phyloP scores from a whole-genome alignment of 2,329 filamentous ascomycete species.

The Botrytis paeoniae region DNA sequence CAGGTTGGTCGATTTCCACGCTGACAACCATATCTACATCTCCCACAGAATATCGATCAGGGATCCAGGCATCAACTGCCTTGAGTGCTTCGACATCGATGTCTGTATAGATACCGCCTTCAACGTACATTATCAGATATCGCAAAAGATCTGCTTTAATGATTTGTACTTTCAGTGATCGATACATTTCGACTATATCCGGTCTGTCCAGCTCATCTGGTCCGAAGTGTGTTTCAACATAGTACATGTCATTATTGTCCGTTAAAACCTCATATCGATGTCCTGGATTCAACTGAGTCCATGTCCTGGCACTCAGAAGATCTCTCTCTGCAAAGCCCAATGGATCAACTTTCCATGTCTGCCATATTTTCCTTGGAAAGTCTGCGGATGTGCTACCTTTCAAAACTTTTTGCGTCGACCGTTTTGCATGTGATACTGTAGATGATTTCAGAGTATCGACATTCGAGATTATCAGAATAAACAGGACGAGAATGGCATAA shows the following conservation, averaged over 20 bases:
- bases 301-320: conserved; percentile 57
- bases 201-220: conserved; percentile 62
- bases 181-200: conserved; percentile 61
- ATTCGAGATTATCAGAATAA: conserved; percentile 31
- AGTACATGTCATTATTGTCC: conserved; percentile 63
- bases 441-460: conserved; percentile 23
- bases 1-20: conserved; percentile 68
- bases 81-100: conserved; percentile 56
- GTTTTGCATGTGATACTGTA: conserved; percentile 18
- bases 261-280: conserved; percentile 52
- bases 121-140: conserved; percentile 64
- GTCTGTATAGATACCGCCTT: conserved; percentile 59
- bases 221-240: conserved; percentile 67
- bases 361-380: conserved; percentile 71
- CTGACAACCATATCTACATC: conserved; percentile 70
- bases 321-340: conserved; percentile 65
- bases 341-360: conserved; percentile 71
- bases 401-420: neutral
- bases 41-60: conserved; percentile 57
- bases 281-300: conserved; percentile 63
- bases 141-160: conserved; percentile 63
- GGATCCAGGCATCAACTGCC: conserved; percentile 55
- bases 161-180: conserved; percentile 57
- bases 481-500: conserved; percentile 29
- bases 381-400: neutral